Evolutionary conservation across 2,329 filamentous ascomycete genomes (phyloP).

Genomic region (Diaporthe sp.): DNA sequence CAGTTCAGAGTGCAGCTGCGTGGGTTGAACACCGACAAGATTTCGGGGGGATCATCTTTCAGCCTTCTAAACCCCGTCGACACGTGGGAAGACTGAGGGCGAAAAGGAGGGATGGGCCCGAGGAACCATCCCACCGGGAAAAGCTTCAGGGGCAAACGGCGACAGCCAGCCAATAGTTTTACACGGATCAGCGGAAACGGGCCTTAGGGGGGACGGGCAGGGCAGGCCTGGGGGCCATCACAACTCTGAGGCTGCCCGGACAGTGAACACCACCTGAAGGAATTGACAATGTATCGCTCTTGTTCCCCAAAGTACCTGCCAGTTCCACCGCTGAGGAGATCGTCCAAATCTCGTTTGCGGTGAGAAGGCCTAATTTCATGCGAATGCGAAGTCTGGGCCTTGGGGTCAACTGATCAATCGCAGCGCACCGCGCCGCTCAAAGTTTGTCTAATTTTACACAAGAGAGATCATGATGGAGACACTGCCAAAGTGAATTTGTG

Average conservation of each 20-base stretch:
- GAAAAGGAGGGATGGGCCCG: not conserved
- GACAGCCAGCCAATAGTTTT: conserved; percentile 29
- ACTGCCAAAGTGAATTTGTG: not conserved
- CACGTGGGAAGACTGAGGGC: conserved; percentile 15
- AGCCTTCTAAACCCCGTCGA: conserved; percentile 25
- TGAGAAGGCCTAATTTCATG: not conserved
- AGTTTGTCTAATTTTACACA: conserved; percentile 28
- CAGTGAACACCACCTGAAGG: not conserved
- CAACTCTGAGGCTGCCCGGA: not conserved
- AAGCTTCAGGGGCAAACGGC: conserved; percentile 17
- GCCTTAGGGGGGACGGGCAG: not conserved
- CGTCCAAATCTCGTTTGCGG: not conserved
- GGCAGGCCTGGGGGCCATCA: not conserved
- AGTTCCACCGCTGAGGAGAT: not conserved
- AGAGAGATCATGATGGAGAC: conserved; percentile 13
- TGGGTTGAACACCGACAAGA: not conserved
- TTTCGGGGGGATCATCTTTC: conserved; percentile 24
- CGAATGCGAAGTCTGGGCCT: not conserved
- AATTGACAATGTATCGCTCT: conserved; percentile 4
- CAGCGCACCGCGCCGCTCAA: not conserved
- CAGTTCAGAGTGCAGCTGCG: conserved; percentile 14
- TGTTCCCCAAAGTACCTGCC: conserved; percentile 24
- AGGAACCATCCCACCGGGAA: conserved; percentile 26
- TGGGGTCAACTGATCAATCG: not conserved
- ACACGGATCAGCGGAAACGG: conserved; percentile 6